Base-by-base conservation (phyloP, 345 rosid species). In the Aquilaria sinensis region DNA sequence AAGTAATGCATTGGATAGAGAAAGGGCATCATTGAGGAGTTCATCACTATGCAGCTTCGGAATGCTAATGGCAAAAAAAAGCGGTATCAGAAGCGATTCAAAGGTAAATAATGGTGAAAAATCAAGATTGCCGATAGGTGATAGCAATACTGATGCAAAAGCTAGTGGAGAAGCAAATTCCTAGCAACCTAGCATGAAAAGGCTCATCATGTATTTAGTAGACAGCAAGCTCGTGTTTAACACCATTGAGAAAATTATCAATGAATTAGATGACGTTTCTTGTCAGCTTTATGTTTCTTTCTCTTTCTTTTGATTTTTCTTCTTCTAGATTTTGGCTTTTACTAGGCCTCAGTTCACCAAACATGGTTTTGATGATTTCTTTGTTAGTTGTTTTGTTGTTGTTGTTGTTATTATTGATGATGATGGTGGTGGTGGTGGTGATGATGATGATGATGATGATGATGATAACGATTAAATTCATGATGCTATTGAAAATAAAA, bases 31-130 rank as follows among this genome's bases (percentile, higher is more conserved):
- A 84, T 94, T 12, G 94, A 83, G 78, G 98, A 93, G 72, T 93
- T 93, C 70, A 92, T 93, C 11, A 92, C 98, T 9, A 85, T 88
- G 98, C 77, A 81, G 70, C 90, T 90, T 64, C 94, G 92, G 52
- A 90, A 93, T 69, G 57, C 78, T 53, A 84, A 81, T 30, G 94
- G 94, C 30, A 84, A 78, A 53, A 79, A 23, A 73, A 58, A 52
- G 71, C 61, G 58, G 64, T 60, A 29, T 70, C 16, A 46, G 30
- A 41, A 31, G n/a, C 14, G 52, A 49, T 29, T 31, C 68, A 13
- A 66, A 52, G 15, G 60, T 33, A 10, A 66, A 56, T 1, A 58
- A 51, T 34, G 62, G 16, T 12, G 64, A 63, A 14, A 70, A 13
- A 47, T 64, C 61, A 10, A 16, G 32, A 29, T 75, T 34, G 52